phyloP scores from a whole-genome alignment of 2,329 filamentous ascomycete genomes.

The Colletotrichum truncatum region DNA sequence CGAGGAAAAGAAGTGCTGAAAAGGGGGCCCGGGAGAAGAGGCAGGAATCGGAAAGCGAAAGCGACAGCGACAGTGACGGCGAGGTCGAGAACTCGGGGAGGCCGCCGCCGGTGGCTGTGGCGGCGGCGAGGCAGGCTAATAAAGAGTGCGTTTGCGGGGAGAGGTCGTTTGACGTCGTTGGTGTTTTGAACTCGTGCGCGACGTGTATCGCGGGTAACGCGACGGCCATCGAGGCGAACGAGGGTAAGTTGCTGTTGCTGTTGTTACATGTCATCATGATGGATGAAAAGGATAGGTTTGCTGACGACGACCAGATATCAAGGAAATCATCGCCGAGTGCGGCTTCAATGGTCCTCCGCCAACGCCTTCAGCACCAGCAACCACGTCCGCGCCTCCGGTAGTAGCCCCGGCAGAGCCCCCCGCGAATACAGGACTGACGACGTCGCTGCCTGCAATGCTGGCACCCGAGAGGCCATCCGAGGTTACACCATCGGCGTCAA shows the following conservation, averaged over 20 bases:
- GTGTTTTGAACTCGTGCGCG: not conserved
- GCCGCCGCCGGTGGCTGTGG: not conserved
- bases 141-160: constrained; percentile 18
- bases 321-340: constrained; percentile 20
- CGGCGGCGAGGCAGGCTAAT: not conserved
- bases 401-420: not conserved
- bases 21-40: not conserved
- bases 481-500: not conserved
- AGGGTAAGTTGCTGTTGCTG: not conserved
- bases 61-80: not conserved
- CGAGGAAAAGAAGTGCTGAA: not conserved
- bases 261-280: too few species aligned
- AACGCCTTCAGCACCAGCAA: not conserved
- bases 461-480: not conserved
- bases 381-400: not conserved
- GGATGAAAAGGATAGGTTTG: too few species aligned
- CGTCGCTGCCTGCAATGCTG: not conserved
- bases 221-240: constrained; percentile 7
- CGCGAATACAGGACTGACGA: not conserved
- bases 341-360: constrained; percentile 2
- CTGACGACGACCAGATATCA: constrained; percentile 6
- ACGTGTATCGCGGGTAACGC: constrained; percentile 3
- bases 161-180: constrained; percentile 3
- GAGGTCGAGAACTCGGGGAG: not conserved
- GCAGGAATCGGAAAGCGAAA: not conserved